A percentile compares a stretch with the other conserved stretches of the same genome.
Conservation (phyloP, 2,329 filamentous ascomycete genomes). For the Rugonectria rugulosa region DNA sequence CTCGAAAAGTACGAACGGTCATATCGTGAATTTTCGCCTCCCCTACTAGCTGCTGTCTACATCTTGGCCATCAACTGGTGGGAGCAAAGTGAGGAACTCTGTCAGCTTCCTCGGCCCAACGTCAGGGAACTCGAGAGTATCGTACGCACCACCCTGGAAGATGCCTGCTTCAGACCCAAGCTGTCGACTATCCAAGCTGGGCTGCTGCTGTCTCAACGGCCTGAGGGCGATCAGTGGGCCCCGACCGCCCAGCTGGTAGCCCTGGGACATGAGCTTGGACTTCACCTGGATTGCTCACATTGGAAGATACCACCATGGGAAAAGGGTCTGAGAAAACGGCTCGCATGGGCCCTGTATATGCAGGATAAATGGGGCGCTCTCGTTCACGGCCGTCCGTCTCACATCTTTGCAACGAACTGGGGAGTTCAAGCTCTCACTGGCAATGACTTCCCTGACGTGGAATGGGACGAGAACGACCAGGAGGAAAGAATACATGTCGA, state of each 20-base stretch:
- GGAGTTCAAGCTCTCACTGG: conserved; percentile 71
- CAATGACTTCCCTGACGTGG: conserved; percentile 77
- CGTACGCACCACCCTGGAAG: conserved; percentile 74
- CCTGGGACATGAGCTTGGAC: conserved; percentile 83
- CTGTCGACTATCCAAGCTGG: conserved; percentile 82
- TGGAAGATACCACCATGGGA: conserved; percentile 94
- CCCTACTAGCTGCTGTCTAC: conserved; percentile 81
- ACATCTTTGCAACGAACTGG: conserved; percentile 75
- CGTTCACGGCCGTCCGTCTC: conserved; percentile 84
- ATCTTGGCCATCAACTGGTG: conserved; percentile 90
- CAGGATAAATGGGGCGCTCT: conserved; percentile 92
- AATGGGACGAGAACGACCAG: conserved; percentile 67
- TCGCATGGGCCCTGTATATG: conserved; percentile 93
- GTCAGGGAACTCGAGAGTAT: conserved; percentile 76
- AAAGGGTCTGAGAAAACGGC: conserved; percentile 80
- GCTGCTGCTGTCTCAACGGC: conserved; percentile 75
- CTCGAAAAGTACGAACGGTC: conserved; percentile 78
- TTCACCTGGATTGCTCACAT: conserved; percentile 84
- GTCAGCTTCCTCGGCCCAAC: conserved; percentile 72
- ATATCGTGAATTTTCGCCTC: conserved; percentile 77
- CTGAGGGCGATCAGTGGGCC: conserved; percentile 82
- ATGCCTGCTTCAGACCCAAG: conserved; percentile 83
- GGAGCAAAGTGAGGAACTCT: conserved; percentile 74
- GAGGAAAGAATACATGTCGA: conserved; percentile 72
- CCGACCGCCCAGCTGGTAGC: conserved; percentile 88